Evolutionary conservation across 139 green algal genomes (phyloP), one percentile per base, ranked within the genome.

Genomic region (Pedinophyceae sp.): DNA sequence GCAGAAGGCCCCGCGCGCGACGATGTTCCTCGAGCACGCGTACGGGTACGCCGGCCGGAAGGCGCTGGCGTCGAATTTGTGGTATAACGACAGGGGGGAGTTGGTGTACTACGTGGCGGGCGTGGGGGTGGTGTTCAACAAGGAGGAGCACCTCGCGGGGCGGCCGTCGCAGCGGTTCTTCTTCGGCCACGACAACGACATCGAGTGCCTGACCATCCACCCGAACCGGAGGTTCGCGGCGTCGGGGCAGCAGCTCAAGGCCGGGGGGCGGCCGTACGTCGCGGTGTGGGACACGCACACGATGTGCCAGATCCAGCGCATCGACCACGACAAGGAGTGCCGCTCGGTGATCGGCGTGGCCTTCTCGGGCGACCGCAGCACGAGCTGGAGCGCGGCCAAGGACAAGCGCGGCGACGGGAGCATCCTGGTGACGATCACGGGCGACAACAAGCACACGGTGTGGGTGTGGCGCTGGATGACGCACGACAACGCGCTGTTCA

Each of bases 151-250:
- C 20, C 53, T 67, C 43, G 46, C 38, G 4, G 62, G 54, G 23
- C 30, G 57, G 45, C 63, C 56, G 25, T 68, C 52, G 23, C 72
- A 81, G 54, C 59, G 62, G 15, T 84, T 74, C 62, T 84, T 81
- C 57, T 77, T 73, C 55, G 72, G 72, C 23, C 72, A 81, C 54
- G 61, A 76, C 58, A 77, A 81, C 53, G 67, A 78, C 61, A 72
- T 82, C 53, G 55, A 55, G 53, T 71, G 61, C 54, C 17, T 73
- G n/a, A 50, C 51, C 16, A 60, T 73, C 16, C 59, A 72, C 48
- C 59, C 58, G 19, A 61, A 52, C 7, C 49, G 45, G 45, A 16
- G n/a, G 17, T 50, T 50, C n/a, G 45, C 22, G 45, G 45, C 45
- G 45, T 26, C 45, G 45, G 45, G 45, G 45, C 45, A 50, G 45